phyloP scores from a whole-genome alignment of 352 stramenopile genomes.

The Phytopythium cucurbitacearum region DNA sequence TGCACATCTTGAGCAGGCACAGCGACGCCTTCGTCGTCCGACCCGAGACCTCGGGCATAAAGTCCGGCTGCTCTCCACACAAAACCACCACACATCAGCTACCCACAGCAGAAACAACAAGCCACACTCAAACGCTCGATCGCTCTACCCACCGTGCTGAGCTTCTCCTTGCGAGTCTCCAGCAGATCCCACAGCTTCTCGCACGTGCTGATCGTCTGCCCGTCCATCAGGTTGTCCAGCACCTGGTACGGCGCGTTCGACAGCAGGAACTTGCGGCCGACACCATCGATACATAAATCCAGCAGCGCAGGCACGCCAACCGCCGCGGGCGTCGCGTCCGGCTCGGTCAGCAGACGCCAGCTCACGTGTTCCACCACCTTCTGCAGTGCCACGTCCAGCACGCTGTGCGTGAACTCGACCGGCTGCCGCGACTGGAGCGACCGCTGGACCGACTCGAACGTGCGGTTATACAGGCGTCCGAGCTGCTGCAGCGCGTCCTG shows the following conservation, averaged over 20 bases:
- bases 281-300: conserved; percentile 80
- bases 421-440: conserved; percentile 23
- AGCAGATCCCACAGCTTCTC: conserved; percentile 84
- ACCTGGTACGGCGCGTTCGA: conserved; percentile 82
- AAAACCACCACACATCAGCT: conserved; percentile 2
- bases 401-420: conserved; percentile 46
- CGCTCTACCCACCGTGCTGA: conserved; percentile 41
- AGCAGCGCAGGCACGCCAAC: conserved; percentile 68
- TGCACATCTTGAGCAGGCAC: conserved; percentile 79
- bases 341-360: conserved; percentile 68
- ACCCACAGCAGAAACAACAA: conserved; percentile 1
- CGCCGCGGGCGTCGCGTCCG: conserved; percentile 40
- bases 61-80: conserved; percentile 31
- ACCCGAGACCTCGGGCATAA: conserved; percentile 56
- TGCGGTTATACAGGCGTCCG: conserved; percentile 36
- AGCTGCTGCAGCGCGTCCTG: conserved; percentile 52
- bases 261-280: conserved; percentile 51
- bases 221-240: conserved; percentile 84
- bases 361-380: conserved; percentile 76
- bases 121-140: not conserved
- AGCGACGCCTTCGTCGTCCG: conserved; percentile 77
- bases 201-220: conserved; percentile 82
- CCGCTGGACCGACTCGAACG: conserved; percentile 24
- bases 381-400: conserved; percentile 77
- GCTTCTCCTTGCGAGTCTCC: conserved; percentile 67